A percentile compares a stretch with the other conserved stretches of the same genome.
Evolutionary conservation across 805 yeast genomes (phyloP).

Genomic region (Kuraishia capsulata): DNA sequence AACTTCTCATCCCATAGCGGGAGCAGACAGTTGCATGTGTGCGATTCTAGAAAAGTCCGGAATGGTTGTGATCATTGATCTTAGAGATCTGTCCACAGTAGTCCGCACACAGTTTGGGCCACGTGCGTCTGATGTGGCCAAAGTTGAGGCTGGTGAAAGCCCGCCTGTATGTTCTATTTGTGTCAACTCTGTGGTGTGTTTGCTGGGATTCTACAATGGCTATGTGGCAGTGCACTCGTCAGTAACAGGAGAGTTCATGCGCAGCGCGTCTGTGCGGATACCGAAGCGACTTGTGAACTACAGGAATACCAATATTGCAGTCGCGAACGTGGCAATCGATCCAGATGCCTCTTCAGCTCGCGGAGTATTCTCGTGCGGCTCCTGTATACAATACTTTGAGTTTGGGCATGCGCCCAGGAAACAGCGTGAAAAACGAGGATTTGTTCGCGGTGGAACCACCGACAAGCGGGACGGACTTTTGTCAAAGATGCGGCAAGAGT

Average conservation of each 20-base stretch:
- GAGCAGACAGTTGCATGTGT: slow-evolving; percentile 31
- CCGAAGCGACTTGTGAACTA: slow-evolving; percentile 17
- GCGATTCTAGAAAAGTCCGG: slow-evolving; percentile 31
- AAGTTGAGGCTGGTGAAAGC: slow-evolving; percentile 12
- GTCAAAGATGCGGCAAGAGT: slow-evolving; percentile 2
- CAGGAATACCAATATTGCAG: slow-evolving; percentile 17
- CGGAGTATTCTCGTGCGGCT: slow-evolving; percentile 33
- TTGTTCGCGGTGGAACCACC: not conserved
- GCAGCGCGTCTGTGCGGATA: slow-evolving; percentile 23
- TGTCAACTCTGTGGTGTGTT: slow-evolving; percentile 17
- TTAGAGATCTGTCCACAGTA: slow-evolving; percentile 17
- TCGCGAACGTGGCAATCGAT: slow-evolving; percentile 18
- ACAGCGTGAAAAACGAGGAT: slow-evolving; percentile 5
- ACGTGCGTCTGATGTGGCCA: slow-evolving; percentile 2
- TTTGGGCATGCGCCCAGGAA: slow-evolving; percentile 26
- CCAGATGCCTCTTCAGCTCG: slow-evolving; percentile 14
- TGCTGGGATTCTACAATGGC: slow-evolving; percentile 35
- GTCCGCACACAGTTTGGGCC: slow-evolving; percentile 4
- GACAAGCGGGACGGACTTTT: not conserved
- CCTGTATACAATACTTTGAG: slow-evolving; percentile 34
- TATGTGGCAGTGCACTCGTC: slow-evolving; percentile 30
- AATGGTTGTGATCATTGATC: slow-evolving; percentile 31
- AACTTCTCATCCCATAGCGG: slow-evolving; percentile 11
- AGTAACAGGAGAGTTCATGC: slow-evolving; percentile 29
- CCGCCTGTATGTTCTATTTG: slow-evolving; percentile 17